These are phyloP conservation scores for Apiospora phragmitis DNA, from an alignment of 2,329 filamentous ascomycete genomes.

Conservation along the genomic window DNA sequence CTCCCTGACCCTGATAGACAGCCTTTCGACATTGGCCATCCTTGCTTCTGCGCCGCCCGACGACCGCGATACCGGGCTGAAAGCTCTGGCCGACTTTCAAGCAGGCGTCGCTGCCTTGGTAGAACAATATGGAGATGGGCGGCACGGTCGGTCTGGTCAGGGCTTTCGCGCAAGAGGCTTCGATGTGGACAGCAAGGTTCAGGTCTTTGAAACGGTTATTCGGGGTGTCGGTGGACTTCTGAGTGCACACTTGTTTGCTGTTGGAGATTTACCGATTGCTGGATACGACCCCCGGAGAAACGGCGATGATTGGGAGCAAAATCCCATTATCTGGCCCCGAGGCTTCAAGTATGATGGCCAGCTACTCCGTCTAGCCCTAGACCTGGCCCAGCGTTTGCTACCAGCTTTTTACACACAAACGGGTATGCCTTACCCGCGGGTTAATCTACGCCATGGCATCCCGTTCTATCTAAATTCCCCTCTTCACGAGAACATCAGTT, in stretches of 20 bases:
- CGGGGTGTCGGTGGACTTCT: slow-evolving; percentile 86
- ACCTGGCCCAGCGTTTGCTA: slow-evolving; percentile 79
- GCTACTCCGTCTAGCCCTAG: slow-evolving; percentile 81
- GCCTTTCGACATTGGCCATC: slow-evolving; percentile 89
- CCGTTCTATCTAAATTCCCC: slow-evolving; percentile 91
- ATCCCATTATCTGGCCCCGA: slow-evolving; percentile 70
- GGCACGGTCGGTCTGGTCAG: slow-evolving; percentile 63
- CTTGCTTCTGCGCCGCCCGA: slow-evolving; percentile 73
- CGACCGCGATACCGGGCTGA: slow-evolving; percentile 52
- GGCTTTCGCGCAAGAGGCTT: slow-evolving; percentile 79
- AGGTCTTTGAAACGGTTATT: slow-evolving; percentile 98
- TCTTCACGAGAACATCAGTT: slow-evolving; percentile 59
- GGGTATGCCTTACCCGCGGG: slow-evolving; percentile 89
- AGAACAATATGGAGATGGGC: slow-evolving; percentile 83
- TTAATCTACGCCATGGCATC: slow-evolving; percentile 87
- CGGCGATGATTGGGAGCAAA: slow-evolving; percentile 44
- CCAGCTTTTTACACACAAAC: slow-evolving; percentile 92
- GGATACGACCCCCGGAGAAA: slow-evolving; percentile 64
- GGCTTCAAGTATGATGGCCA: slow-evolving; percentile 87
- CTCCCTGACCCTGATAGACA: slow-evolving; percentile 93
- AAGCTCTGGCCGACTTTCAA: slow-evolving; percentile 75
- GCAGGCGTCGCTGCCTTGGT: slow-evolving; percentile 75
- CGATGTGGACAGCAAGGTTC: slow-evolving; percentile 95
- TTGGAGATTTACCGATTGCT: slow-evolving; percentile 83
- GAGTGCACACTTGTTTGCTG: slow-evolving; percentile 90